Conservation (phyloP, 371 early-diverging fungal species). For the Rhizopus arrhizus region DNA sequence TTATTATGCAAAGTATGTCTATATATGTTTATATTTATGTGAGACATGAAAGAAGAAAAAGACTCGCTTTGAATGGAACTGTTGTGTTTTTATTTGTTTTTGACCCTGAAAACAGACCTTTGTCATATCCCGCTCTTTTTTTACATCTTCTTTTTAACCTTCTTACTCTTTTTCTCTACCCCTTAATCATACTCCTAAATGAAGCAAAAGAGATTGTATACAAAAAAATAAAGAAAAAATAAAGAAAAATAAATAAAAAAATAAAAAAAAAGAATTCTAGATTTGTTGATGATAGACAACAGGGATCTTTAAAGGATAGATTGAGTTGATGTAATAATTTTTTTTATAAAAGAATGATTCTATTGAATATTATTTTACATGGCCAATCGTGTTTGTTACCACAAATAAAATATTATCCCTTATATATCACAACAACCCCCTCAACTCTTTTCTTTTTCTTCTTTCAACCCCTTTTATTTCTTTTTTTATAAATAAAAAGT, state of each 20-base stretch:
- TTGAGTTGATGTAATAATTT: background rate
- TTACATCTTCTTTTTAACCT: background rate
- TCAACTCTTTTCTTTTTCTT: background rate
- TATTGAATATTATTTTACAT: too few species aligned
- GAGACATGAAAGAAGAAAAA: background rate
- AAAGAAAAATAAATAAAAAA: too few species aligned
- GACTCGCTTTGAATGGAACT: background rate
- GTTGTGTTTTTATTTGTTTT: background rate
- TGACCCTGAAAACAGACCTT: background rate
- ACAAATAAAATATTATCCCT: background rate
- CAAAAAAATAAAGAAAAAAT: too few species aligned
- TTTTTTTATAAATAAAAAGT: background rate
- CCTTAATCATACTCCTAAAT: background rate
- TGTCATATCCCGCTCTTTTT: background rate
- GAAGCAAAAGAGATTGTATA: background rate
- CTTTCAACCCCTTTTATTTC: slow-evolving; percentile 1
- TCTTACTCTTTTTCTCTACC: background rate
- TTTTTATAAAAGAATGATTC: background rate
- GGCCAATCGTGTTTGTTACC: background rate
- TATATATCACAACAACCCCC: background rate
- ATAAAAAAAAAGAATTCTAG: too few species aligned
- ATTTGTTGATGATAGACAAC: too few species aligned
- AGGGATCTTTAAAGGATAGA: background rate
- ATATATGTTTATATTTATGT: background rate
- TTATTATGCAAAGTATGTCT: too few species aligned